Conservation (phyloP, 495 filamentous ascomycete genomes). For the Penicillium desertorum region DNA sequence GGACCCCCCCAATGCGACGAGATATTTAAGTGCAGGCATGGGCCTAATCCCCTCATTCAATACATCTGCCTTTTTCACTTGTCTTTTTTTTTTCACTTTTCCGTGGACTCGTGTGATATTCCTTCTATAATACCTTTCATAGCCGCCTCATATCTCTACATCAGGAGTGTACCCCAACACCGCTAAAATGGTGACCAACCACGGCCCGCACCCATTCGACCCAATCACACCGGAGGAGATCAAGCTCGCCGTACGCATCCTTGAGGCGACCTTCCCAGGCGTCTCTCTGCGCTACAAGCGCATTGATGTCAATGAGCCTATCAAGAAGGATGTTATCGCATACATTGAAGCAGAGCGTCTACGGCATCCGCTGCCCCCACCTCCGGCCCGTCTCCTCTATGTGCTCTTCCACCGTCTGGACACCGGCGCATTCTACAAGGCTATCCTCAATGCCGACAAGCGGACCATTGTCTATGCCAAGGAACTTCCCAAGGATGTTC, state of each 20-base stretch:
- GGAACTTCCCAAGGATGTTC: slow-evolving; percentile 42
- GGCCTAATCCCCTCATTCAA: slow-evolving; percentile 6
- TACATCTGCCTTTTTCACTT: not conserved
- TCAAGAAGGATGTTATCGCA: slow-evolving; percentile 40
- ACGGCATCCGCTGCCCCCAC: slow-evolving; percentile 32
- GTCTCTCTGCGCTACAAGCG: slow-evolving; percentile 40
- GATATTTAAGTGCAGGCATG: slow-evolving; percentile 18
- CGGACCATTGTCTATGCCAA: slow-evolving; percentile 36
- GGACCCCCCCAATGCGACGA: not conserved
- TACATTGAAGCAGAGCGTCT: slow-evolving; percentile 42
- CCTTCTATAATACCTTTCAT: not conserved
- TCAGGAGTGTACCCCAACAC: not conserved
- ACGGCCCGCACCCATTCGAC: slow-evolving; percentile 39
- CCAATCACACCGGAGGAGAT: slow-evolving; percentile 43
- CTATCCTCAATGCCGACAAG: slow-evolving; percentile 36
- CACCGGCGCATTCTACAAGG: slow-evolving; percentile 42
- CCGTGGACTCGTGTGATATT: not conserved
- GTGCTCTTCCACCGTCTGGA: slow-evolving; percentile 43
- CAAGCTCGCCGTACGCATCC: slow-evolving; percentile 38
- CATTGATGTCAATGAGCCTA: slow-evolving; percentile 42
- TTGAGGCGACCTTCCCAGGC: slow-evolving; percentile 38
- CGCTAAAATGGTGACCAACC: slow-evolving; percentile 21
- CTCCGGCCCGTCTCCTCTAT: slow-evolving; percentile 39
- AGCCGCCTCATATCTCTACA: not conserved
- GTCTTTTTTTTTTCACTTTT: not conserved